These are phyloP conservation scores for Boletellus sp. DNA, from an alignment of 768 basidiomycete genomes.

Conservation along the genomic window DNA sequence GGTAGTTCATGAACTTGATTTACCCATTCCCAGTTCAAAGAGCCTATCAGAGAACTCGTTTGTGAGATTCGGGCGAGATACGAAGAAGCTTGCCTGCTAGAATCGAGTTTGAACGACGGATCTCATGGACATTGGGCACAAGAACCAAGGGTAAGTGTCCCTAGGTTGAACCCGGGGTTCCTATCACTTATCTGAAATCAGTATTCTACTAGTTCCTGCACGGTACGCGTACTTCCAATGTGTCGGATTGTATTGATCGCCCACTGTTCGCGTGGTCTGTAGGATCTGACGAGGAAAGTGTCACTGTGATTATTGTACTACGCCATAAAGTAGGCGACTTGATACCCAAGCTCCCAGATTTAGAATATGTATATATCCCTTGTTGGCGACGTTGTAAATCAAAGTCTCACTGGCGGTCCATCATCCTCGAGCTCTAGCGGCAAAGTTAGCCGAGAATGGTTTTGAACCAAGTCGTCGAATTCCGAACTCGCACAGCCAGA, in stretches of 20 bases:
- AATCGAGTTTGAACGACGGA: not conserved
- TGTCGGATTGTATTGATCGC: not conserved
- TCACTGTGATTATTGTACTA: constrained; percentile 7
- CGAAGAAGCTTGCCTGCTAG: constrained; percentile 1
- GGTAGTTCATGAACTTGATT: not conserved
- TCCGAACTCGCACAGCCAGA: too few relatives aligned
- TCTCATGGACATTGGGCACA: constrained; percentile 6
- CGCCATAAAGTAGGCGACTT: not conserved
- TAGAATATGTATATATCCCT: too few relatives aligned
- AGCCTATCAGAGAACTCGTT: constrained; percentile 8
- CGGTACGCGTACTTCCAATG: constrained; percentile 6
- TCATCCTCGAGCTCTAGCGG: not conserved
- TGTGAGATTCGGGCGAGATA: constrained; percentile 12
- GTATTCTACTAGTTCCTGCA: constrained; percentile 8
- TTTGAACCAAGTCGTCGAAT: too few relatives aligned
- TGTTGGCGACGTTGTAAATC: too few relatives aligned
- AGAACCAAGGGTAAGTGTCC: constrained; percentile 20
- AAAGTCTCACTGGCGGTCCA: too few relatives aligned
- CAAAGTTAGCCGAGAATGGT: not conserved
- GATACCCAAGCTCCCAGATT: constrained; percentile 7
- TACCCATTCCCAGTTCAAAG: not conserved
- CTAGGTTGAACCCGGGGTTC: not conserved
- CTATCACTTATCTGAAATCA: constrained; percentile 1
- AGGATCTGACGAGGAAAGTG: constrained; percentile 13
- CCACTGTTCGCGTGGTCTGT: not conserved